Percentiles rank a stretch among this genome's conserved stretches.
These are phyloP conservation scores for Zymoseptoria ardabiliae DNA, from an alignment of 2,329 filamentous ascomycete genomes.

Conservation along the genomic window DNA sequence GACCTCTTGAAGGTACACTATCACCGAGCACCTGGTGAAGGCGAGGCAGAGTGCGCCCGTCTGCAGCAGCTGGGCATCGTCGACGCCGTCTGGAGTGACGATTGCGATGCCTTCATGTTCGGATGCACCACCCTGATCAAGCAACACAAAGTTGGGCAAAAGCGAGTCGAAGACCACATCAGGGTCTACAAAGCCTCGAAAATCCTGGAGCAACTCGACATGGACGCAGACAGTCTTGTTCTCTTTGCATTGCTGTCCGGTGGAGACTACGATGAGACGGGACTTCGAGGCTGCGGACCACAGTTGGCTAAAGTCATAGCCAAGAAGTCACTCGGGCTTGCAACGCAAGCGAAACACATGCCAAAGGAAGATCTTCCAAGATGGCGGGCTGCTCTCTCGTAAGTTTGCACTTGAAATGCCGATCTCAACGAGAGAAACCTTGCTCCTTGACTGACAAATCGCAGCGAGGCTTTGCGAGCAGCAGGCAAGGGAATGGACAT, in stretches of 20 bases:
- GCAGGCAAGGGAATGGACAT: slow-evolving; percentile 11
- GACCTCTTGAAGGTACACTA: slow-evolving; percentile 35
- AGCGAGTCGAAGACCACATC: slow-evolving; percentile 31
- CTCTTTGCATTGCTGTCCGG: slow-evolving; percentile 37
- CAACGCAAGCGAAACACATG: slow-evolving; percentile 21
- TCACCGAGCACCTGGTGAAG: slow-evolving; percentile 41
- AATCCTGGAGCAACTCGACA: slow-evolving; percentile 22
- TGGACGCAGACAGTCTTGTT: slow-evolving; percentile 33
- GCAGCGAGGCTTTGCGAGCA: neutral
- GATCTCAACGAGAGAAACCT: neutral
- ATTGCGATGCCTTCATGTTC: slow-evolving; percentile 43
- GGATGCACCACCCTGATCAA: slow-evolving; percentile 39
- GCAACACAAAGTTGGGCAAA: slow-evolving; percentile 26
- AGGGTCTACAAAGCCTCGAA: slow-evolving; percentile 27
- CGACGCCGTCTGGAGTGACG: slow-evolving; percentile 44
- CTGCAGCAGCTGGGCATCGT: slow-evolving; percentile 39
- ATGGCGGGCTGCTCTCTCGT: slow-evolving; percentile 25
- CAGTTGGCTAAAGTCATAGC: slow-evolving; percentile 25
- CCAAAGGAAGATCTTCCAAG: slow-evolving; percentile 9
- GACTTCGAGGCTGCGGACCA: slow-evolving; percentile 32
- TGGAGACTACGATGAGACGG: slow-evolving; percentile 35
- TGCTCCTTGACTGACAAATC: neutral
- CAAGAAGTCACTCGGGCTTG: slow-evolving; percentile 29
- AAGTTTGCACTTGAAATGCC: neutral
- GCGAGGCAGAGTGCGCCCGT: slow-evolving; percentile 41